Evolutionary conservation across 2,329 filamentous ascomycete species (phyloP).

Genomic region (Ophiostoma ips): DNA sequence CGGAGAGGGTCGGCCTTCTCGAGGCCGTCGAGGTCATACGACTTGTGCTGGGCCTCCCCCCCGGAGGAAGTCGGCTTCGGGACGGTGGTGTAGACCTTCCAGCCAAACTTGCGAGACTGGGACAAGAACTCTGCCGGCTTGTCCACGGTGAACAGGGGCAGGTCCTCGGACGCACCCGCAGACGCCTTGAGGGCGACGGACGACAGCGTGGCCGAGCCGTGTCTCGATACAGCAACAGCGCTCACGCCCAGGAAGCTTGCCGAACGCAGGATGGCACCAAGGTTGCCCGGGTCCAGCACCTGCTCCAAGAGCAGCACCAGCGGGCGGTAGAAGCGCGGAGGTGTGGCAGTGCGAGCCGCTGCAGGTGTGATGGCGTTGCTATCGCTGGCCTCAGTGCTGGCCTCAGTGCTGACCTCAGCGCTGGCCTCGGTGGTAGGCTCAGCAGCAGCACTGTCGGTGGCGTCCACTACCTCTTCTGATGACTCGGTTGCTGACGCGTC

Average conservation of each 20-base stretch:
- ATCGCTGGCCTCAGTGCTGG: not conserved
- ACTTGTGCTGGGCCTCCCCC: not conserved
- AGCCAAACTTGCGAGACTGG: constrained; percentile 54
- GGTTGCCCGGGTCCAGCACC: constrained; percentile 74
- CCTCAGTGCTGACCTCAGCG: too few species aligned
- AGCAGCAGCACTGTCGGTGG: not conserved
- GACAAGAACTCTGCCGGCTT: constrained; percentile 57
- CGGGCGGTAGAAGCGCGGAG: constrained; percentile 37
- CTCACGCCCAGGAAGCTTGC: constrained; percentile 85
- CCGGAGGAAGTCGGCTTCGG: constrained; percentile 24
- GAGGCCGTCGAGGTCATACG: constrained; percentile 32
- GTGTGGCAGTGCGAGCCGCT: not conserved
- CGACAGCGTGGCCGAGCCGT: constrained; percentile 59
- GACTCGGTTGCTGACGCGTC: too few species aligned
- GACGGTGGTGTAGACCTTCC: constrained; percentile 71
- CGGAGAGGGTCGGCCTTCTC: constrained; percentile 38
- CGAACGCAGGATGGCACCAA: constrained; percentile 78
- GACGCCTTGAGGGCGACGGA: constrained; percentile 76
- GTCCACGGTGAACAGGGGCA: constrained; percentile 57
- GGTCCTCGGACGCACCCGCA: constrained; percentile 70
- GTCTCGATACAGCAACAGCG: constrained; percentile 62
- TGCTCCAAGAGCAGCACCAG: constrained; percentile 62
- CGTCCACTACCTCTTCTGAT: too few species aligned
- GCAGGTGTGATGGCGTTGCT: not conserved
- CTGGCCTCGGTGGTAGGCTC: not conserved